Base-by-base conservation (phyloP, 371 early-diverging fungal species). In the Rhizopus stolonifer region DNA sequence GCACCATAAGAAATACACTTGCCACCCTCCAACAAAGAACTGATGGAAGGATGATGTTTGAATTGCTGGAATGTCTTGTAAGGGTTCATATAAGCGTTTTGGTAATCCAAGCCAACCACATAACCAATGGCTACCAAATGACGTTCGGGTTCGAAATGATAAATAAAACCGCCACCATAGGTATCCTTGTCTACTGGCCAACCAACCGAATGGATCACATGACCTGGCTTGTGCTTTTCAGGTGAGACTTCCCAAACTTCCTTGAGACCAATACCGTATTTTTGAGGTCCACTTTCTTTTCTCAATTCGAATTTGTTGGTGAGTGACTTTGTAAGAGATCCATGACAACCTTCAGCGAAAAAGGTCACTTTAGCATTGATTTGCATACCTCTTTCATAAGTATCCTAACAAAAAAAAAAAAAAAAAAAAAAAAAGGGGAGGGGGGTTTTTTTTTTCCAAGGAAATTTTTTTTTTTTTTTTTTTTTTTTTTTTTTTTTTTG, bases 281-380 rank as follows among this genome's bases (percentile, higher is more conserved):
- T 94, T 51, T 86, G 87, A 46, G 80, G 88, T 42, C 87, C 79
- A 54, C 79, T 75, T 51, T 95, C 89, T 50, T 91, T 82, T 29
- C 99, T 83, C 58, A 98, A 77, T 58, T 87, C 85, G 64, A 91
- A 95, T 69, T 94, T 90, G 57, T 81, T 77, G 59, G 92, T 83
- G 44, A 98, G 69, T 46, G 87, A 79, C 80, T 98, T 98, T 51
- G 97, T 88, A 32, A 98, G 77, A 21, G 92, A 92, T 13, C 99
- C 98, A 58, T 98, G 98, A 69, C 97, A 97, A 15, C 99, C 99
- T 72, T 98, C 99, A 34, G 95, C 99, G 76, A 98, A 94, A 34
- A 97, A 68, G 10, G 98, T 97, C 21, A 97, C 85, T 69, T 91
- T 92, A 34, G 95, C 96, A 42, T 88, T 90, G 53, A 98, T 82